phyloP scores from a whole-genome alignment of 331 rosid genomes.

The Stylosanthes scabra region DNA sequence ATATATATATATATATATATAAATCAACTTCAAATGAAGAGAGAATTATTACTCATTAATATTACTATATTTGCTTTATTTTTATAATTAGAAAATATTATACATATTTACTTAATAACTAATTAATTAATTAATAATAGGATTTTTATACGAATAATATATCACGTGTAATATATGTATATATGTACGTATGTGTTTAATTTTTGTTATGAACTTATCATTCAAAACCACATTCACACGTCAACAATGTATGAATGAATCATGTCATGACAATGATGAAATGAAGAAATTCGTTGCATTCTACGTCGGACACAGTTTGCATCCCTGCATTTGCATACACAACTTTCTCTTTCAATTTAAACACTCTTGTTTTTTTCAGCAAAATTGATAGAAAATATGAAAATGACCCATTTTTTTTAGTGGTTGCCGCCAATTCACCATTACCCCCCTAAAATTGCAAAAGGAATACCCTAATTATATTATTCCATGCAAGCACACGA shows the following conservation, averaged over 20 bases:
- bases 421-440: background rate
- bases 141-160: too few relatives aligned
- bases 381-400: background rate
- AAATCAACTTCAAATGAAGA: too few relatives aligned
- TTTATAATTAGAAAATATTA: too few relatives aligned
- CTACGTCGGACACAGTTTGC: constrained; percentile 18
- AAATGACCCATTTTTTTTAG: background rate
- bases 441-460: background rate
- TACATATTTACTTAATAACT: too few relatives aligned
- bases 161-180: too few relatives aligned
- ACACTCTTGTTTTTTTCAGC: background rate
- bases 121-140: too few relatives aligned
- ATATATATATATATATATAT: too few relatives aligned
- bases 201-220: background rate
- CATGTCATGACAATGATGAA: background rate
- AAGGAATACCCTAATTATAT: background rate
- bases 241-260: background rate
- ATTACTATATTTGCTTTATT: too few relatives aligned
- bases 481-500: background rate
- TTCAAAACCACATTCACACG: background rate
- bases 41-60: too few relatives aligned
- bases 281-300: background rate
- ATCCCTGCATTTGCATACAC: background rate
- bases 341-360: constrained; percentile 16
- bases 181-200: too few relatives aligned